phyloP scores from a whole-genome alignment of 805 yeast species.

The Pichia scutulata region DNA sequence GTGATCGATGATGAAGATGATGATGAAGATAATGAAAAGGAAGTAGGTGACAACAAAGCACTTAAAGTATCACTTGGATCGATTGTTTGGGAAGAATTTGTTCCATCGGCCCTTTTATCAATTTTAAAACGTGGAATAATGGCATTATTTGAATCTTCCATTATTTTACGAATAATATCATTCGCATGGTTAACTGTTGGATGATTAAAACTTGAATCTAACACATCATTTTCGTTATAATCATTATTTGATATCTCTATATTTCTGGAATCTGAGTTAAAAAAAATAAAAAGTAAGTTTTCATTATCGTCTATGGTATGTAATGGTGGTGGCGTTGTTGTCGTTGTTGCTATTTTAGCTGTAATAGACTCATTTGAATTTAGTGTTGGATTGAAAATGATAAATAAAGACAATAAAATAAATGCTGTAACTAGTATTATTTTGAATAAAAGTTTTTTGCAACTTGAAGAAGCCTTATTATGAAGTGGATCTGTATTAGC shows the following conservation, averaged over 20 bases:
- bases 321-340: background rate
- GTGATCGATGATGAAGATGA: constrained; percentile 4
- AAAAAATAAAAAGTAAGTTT: background rate
- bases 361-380: background rate
- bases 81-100: background rate
- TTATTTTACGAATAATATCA: constrained; percentile 20
- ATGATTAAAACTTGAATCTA: background rate
- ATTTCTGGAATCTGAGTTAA: background rate
- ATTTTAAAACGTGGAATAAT: constrained; percentile 24
- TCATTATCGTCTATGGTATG: background rate
- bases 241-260: background rate
- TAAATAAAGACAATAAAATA: background rate
- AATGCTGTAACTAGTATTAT: background rate
- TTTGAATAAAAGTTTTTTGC: background rate
- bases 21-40: constrained; percentile 8
- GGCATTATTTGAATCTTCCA: constrained; percentile 19
- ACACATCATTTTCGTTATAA: background rate
- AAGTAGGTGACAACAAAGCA: background rate
- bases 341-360: background rate
- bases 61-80: background rate
- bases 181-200: constrained; percentile 8
- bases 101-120: constrained; percentile 15
- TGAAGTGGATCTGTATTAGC: background rate
- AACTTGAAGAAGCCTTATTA: background rate
- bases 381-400: background rate